Percentiles rank a stretch among this genome's conserved stretches.
These are phyloP conservation scores for Tricharina praecox DNA, from an alignment of 495 filamentous ascomycete genomes.

Conservation along the genomic window DNA sequence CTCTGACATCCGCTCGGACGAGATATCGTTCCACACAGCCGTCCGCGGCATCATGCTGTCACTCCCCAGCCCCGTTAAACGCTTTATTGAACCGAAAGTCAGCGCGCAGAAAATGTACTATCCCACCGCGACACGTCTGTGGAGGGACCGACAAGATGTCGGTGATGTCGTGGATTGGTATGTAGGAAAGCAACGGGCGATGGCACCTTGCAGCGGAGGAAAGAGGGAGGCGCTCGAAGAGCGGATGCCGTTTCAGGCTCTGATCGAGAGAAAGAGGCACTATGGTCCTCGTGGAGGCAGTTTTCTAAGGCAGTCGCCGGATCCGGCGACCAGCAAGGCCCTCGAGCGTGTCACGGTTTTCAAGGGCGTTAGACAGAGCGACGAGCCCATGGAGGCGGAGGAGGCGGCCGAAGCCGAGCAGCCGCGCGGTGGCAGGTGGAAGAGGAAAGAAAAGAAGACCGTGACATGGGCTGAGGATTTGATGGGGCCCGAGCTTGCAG, in stretches of 20 bases:
- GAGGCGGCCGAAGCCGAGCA: constrained; percentile 27
- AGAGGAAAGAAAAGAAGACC: constrained; percentile 16
- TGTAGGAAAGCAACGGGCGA: constrained; percentile 31
- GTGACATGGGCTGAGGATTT: constrained; percentile 12
- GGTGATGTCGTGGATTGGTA: constrained; percentile 53
- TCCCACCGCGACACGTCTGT: constrained; percentile 59
- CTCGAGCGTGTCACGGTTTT: constrained; percentile 57
- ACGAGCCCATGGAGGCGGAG: constrained; percentile 31
- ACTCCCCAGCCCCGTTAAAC: constrained; percentile 68
- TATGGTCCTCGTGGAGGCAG: constrained; percentile 12
- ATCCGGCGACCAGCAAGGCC: constrained; percentile 29
- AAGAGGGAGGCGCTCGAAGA: constrained; percentile 54
- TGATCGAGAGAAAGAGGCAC: constrained; percentile 34
- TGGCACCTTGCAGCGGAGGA: constrained; percentile 12
- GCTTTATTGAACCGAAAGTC: constrained; percentile 33
- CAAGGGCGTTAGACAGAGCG: constrained; percentile 32
- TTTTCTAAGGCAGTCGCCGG: constrained; percentile 2
- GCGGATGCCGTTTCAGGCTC: constrained; percentile 66
- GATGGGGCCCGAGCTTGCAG: constrained; percentile 17
- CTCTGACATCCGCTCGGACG: constrained; percentile 70
- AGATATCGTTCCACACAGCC: constrained; percentile 77
- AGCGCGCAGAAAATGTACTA: constrained; percentile 59
- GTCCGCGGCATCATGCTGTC: constrained; percentile 68
- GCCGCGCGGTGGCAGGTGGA: constrained; percentile 21
- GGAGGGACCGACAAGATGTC: constrained; percentile 62